A percentile compares a stretch with the other conserved stretches of the same genome.
Conservation (phyloP, 768 basidiomycete genomes). For the Filobasidium floriforme region DNA sequence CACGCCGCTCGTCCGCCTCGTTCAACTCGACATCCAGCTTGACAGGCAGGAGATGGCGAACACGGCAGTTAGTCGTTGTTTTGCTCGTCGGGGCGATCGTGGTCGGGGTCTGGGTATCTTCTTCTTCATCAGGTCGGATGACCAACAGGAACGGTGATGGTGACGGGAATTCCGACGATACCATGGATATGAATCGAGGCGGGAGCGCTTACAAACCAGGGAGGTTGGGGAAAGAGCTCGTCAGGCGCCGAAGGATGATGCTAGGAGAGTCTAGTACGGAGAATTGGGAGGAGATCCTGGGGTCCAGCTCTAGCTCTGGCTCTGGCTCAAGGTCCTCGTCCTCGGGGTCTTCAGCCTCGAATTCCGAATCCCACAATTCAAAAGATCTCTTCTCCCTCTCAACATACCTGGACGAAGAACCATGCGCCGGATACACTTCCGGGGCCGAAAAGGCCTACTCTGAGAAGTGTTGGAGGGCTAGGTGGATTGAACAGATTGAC, state of each 20-base stretch:
- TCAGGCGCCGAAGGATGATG: background rate
- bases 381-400: background rate
- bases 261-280: background rate
- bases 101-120: too few species aligned
- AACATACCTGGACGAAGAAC: background rate
- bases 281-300: background rate
- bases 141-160: too few species aligned
- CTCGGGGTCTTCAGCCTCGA: background rate
- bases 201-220: background rate
- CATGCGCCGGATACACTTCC: background rate
- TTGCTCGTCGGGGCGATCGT: too few species aligned
- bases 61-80: too few species aligned
- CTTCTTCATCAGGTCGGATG: too few species aligned
- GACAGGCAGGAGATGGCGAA: too few species aligned
- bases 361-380: too few species aligned
- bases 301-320: too few species aligned
- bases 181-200: too few species aligned
- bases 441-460: background rate
- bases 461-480: slow-evolving; percentile 16
- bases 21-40: too few species aligned
- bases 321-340: background rate
- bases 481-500: slow-evolving; percentile 8
- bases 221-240: background rate
- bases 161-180: too few species aligned
- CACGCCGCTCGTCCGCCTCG: too few species aligned